Base-by-base conservation (phyloP, 305 asterid species). In the Petunia hybrid region DNA sequence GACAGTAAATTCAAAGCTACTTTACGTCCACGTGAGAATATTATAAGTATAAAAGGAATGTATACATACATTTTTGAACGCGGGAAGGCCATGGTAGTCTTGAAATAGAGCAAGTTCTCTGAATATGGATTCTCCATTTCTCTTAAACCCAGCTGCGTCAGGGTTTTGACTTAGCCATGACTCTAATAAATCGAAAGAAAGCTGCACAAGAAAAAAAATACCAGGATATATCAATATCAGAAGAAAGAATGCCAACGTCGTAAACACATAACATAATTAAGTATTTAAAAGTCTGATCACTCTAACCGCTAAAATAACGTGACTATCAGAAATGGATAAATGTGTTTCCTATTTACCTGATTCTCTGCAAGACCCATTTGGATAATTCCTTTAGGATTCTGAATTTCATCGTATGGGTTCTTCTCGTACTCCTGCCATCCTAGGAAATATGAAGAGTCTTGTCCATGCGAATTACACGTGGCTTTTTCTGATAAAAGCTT, bases 71-170 rank as follows among this genome's bases (percentile, higher is more conserved):
- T 92, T 90, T 75, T 92, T 90, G 89, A 92, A 92, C 78, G 92
- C 88, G 5, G 97, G 93, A 79, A 92, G 91, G 78, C 97, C 97
- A 36, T 91, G 91, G 69, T 92, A 92, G 45, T 92, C 95, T 57
- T 92, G 97, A 48, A 92, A 92, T 83, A 92, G 89, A 62, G 97
- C 95, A 63, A 92, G 97, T 61, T 92, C 90, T 80, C 92, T 40
- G 83, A 92, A 92, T 73, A 90, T 87, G 85, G 97, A 91, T 40
- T 85, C 83, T 36, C 93, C 94, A 40, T 89, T 42, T 77, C 87
- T 80, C 79, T 87, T 89, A 84, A 92, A 89, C 56, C 88, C 84
- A 39, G 93, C 88, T 8, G 91, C 92, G 5, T 92, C 94, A 1
- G 97, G 95, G 35, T 92, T 92, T 12, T 80, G 78, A 1, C 81